phyloP scores from a whole-genome alignment of 2,329 filamentous ascomycete genomes.

The Biscogniauxia mediterranea region DNA sequence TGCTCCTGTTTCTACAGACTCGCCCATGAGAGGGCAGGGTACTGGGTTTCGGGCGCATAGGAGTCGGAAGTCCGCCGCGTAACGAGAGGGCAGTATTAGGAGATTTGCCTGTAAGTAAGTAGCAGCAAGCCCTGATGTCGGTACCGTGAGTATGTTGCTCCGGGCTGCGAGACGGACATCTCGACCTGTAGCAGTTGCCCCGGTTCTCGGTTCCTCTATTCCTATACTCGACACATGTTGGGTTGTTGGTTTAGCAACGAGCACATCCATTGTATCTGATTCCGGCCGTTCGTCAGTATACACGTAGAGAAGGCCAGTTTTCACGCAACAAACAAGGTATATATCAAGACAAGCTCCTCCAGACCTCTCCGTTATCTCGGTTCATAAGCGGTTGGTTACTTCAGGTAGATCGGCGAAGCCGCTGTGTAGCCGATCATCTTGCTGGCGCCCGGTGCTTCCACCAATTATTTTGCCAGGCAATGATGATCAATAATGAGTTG shows the following conservation, averaged over 20 bases:
- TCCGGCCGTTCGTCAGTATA: background rate
- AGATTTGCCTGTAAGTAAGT: conserved; percentile 61
- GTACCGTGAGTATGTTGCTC: conserved; percentile 37
- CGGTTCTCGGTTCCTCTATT: background rate
- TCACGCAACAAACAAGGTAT: background rate
- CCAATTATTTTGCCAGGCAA: background rate
- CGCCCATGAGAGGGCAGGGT: conserved; percentile 58
- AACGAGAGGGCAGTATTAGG: conserved; percentile 54
- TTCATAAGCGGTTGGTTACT: background rate
- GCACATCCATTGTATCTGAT: background rate
- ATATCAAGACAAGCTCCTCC: background rate
- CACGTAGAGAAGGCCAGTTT: background rate
- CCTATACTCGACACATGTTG: background rate
- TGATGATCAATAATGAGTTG: background rate
- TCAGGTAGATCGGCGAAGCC: background rate
- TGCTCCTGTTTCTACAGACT: conserved; percentile 44
- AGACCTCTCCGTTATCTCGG: background rate
- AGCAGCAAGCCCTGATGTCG: conserved; percentile 55
- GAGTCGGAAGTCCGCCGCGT: conserved; percentile 56
- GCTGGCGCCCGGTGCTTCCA: background rate
- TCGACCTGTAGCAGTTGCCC: conserved; percentile 29
- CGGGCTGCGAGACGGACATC: conserved; percentile 45
- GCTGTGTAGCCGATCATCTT: background rate
- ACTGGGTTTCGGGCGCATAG: conserved; percentile 62
- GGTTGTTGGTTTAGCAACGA: background rate